Evolutionary conservation across 2,329 filamentous ascomycete genomes (phyloP).

Genomic region (Pestalotiopsis sp.): DNA sequence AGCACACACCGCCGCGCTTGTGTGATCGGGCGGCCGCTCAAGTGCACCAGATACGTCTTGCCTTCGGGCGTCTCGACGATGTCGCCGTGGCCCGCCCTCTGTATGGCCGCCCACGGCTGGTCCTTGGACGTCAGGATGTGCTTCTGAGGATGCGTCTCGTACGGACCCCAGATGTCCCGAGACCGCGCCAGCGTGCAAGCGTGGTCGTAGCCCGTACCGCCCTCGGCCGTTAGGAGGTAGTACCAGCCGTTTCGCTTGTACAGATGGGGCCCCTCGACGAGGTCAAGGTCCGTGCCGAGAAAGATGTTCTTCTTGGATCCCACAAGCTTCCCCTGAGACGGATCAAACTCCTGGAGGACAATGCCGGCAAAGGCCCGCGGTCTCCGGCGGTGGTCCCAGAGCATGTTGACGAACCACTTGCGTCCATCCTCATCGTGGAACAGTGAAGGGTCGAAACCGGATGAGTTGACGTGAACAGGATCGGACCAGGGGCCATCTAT

Average conservation of each 20-base stretch:
- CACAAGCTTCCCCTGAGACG: conserved; percentile 50
- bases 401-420: conserved; percentile 62
- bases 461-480: conserved; percentile 61
- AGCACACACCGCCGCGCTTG: conserved; percentile 56
- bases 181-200: conserved; percentile 61
- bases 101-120: conserved; percentile 49
- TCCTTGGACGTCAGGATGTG: conserved; percentile 59
- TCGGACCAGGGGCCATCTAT: conserved; percentile 67
- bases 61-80: conserved; percentile 58
- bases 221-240: conserved; percentile 63
- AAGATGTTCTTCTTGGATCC: conserved; percentile 60
- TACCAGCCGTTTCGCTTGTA: conserved; percentile 63
- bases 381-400: conserved; percentile 55
- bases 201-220: conserved; percentile 64
- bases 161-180: conserved; percentile 60
- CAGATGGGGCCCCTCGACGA: conserved; percentile 61
- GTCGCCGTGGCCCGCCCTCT: conserved; percentile 57
- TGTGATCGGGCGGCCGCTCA: conserved; percentile 53
- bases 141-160: conserved; percentile 61
- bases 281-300: conserved; percentile 54
- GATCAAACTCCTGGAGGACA: conserved; percentile 60
- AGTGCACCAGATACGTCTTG: conserved; percentile 56
- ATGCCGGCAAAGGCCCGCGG: conserved; percentile 58
- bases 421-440: conserved; percentile 60
- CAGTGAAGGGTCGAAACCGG: conserved; percentile 64